phyloP scores from a whole-genome alignment of 2,329 filamentous ascomycete genomes.

The Aspergillus sp. region DNA sequence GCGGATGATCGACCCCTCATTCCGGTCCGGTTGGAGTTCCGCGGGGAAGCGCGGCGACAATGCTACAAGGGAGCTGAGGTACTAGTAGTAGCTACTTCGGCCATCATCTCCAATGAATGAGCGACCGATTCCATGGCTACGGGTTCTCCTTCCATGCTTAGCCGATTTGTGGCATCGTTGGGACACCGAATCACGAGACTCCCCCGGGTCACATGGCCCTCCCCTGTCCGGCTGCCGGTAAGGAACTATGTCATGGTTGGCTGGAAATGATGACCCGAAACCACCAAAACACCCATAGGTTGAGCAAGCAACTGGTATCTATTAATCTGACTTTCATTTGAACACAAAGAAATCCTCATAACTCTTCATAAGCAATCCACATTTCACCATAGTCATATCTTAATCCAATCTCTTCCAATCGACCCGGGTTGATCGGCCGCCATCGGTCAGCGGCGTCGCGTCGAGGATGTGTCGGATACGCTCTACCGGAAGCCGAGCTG shows the following conservation, averaged over 20 bases:
- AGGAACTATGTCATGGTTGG: too few species aligned
- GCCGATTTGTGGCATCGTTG: neutral
- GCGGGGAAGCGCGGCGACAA: neutral
- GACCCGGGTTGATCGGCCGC: neutral
- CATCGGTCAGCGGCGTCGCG: neutral
- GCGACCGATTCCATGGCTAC: neutral
- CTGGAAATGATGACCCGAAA: too few species aligned
- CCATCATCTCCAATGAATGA: neutral
- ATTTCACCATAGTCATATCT: slow-evolving; percentile 9
- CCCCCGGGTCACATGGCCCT: neutral
- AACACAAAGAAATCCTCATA: slow-evolving; percentile 28
- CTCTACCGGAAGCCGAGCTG: slow-evolving; percentile 38
- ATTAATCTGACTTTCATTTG: slow-evolving; percentile 27
- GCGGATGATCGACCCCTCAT: slow-evolving; percentile 11
- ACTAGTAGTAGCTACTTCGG: neutral
- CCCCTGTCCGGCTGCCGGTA: neutral
- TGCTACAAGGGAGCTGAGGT: too few species aligned
- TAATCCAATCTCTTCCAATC: slow-evolving; percentile 9
- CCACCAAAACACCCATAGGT: neutral
- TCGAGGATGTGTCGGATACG: neutral
- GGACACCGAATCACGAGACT: neutral
- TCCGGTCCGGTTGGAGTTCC: neutral
- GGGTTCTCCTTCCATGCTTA: neutral
- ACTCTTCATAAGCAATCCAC: slow-evolving; percentile 32
- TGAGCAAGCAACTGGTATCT: slow-evolving; percentile 34